Evolutionary conservation across 306 rosid species (phyloP), one percentile per base, ranked within the genome.

Genomic region (Dryas drummondii): DNA sequence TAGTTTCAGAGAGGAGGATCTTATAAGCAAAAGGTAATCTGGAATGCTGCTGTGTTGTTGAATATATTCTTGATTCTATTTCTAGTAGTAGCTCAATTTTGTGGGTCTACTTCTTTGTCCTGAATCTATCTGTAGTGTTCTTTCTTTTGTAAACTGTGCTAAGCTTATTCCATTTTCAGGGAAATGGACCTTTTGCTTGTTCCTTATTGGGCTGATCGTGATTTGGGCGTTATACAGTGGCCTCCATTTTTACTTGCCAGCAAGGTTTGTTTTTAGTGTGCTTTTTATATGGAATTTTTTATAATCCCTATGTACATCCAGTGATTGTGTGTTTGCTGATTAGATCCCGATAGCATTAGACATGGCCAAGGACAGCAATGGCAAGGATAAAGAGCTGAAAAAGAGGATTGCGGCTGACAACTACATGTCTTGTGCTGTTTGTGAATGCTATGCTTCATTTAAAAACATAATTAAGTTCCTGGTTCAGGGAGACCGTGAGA

Each of bases 291-390:
- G 55, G 50, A 46, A 77, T 60, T 6, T 66, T 65, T 78, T 26
- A 53, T 1, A 17, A 61, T 77, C 64, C 72, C 70, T 54, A 27
- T 79, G 59, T 62, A 41, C 55, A 47, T 22, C n/a, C 62, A 53
- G 7, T 68, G 52, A 82, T 65, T 70, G 27, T 83, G 64, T 62
- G 49, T 72, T 42, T 72, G 64, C 79, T 62, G 26, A 42, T 4
- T 83, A 94, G 98, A 94, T 94, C 75, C 98, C 98, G 27, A 94
- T 94, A 66, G 98, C 97, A 53, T 78, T 94, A 77, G 98, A 94
- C 85, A 94, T 94, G 98, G 98, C 98, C 68, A 94, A 90, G 87
- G 98, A 91, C 84, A 94, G 98, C 91, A 91, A 91, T 77, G 98
- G 97, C 51, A 94, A 94, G 89, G 98, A 94, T 70, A 73, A 84